A percentile compares a stretch with the other conserved stretches of the same genome.
Evolutionary conservation across 2,329 filamentous ascomycete species (phyloP).

Genomic region (Tolypocladium sp.): DNA sequence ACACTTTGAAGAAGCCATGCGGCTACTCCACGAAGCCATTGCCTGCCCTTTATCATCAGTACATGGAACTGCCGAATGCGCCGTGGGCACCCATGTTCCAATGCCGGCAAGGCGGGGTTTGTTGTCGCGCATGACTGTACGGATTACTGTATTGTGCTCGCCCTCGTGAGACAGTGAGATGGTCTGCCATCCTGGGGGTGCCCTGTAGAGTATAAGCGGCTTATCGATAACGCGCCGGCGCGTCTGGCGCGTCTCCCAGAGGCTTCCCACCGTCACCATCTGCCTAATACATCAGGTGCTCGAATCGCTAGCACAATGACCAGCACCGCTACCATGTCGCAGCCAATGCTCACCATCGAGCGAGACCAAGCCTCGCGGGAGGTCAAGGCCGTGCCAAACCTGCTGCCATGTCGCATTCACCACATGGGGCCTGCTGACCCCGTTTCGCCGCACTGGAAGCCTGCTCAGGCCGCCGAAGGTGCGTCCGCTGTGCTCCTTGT

Average conservation of each 20-base stretch:
- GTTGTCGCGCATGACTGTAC: no score
- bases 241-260: neutral
- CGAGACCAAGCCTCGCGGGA: constrained; percentile 6
- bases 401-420: constrained; percentile 73
- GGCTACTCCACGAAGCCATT: neutral
- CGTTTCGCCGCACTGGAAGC: constrained; percentile 61
- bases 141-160: no score
- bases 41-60: no score
- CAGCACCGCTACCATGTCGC: constrained; percentile 22
- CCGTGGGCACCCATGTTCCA: no score
- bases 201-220: no score
- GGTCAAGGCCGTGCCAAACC: constrained; percentile 48
- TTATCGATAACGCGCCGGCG: neutral
- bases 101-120: no score
- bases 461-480: constrained; percentile 35
- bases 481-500: constrained; percentile 11
- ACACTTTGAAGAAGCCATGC: neutral
- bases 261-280: neutral
- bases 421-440: constrained; percentile 65
- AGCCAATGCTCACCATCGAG: constrained; percentile 33
- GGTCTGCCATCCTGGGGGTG: no score
- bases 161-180: neutral
- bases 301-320: neutral
- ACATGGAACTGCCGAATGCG: no score
- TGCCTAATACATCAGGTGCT: neutral